Percentiles rank a stretch among this genome's conserved stretches.
phyloP scores from a whole-genome alignment of 2,329 filamentous ascomycete genomes.

The Calonectria fujianensis region DNA sequence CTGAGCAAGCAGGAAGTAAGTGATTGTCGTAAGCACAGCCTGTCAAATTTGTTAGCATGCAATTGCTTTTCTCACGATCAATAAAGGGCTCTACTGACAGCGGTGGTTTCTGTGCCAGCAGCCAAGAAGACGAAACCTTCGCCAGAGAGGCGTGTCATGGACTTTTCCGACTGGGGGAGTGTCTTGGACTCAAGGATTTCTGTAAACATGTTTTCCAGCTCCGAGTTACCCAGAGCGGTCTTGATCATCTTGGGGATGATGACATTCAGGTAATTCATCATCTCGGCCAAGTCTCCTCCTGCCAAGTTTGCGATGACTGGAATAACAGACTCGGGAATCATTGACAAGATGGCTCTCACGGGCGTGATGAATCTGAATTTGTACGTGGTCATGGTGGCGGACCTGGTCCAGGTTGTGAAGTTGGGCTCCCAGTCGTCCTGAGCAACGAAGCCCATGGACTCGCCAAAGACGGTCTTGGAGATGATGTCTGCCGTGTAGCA shows the following conservation, averaged over 20 bases:
- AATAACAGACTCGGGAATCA: conserved; percentile 30
- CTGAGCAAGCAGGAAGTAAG: conserved; percentile 60
- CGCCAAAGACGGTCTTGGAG: conserved; percentile 62
- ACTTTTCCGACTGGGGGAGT: conserved; percentile 61
- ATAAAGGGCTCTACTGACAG: conserved; percentile 49
- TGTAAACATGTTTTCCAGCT: conserved; percentile 44
- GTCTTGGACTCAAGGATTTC: conserved; percentile 50
- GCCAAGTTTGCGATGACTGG: conserved; percentile 44
- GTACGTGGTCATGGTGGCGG: conserved; percentile 58
- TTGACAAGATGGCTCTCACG: conserved; percentile 49
- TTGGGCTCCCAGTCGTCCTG: conserved; percentile 62
- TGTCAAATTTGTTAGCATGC: conserved; percentile 5
- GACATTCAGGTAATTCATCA: conserved; percentile 47
- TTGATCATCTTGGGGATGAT: conserved; percentile 42
- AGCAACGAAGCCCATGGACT: conserved; percentile 56
- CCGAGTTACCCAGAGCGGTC: conserved; percentile 36
- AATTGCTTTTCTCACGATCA: accelerated
- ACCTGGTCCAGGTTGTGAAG: conserved; percentile 59
- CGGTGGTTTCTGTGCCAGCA: conserved; percentile 63
- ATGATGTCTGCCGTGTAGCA: conserved; percentile 64
- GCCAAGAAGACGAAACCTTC: conserved; percentile 62
- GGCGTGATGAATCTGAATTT: conserved; percentile 58
- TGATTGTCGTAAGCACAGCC: conserved; percentile 59
- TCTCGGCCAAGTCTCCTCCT: conserved; percentile 43
- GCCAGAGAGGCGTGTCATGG: conserved; percentile 58